phyloP scores from a whole-genome alignment of 768 basidiomycete species.

The Daedaleopsis sinensis region DNA sequence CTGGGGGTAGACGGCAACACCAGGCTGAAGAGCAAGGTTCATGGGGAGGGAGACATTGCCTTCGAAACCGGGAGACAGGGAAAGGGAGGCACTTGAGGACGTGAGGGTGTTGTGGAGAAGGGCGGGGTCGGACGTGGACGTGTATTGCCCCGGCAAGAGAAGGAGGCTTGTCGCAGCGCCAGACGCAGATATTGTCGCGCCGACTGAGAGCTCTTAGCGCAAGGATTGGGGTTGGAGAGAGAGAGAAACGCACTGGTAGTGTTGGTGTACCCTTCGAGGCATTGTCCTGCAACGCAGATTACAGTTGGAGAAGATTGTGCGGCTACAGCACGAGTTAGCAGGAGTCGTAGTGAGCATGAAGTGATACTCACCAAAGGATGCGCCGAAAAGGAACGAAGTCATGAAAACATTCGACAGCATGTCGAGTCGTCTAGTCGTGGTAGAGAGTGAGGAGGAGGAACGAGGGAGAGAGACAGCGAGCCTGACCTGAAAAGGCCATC shows the following conservation, averaged over 20 bases:
- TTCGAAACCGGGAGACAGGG: conserved; percentile 68
- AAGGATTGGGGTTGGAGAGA: too few relatives aligned
- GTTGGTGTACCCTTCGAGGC: too few relatives aligned
- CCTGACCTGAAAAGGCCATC: too few relatives aligned
- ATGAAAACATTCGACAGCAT: conserved; percentile 46
- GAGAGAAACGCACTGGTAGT: too few relatives aligned
- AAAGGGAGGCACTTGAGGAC: conserved; percentile 60
- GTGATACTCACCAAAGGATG: conserved; percentile 40
- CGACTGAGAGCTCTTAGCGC: too few relatives aligned
- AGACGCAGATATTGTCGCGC: conserved; percentile 61
- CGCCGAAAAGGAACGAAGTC: conserved; percentile 39
- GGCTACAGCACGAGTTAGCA: conserved; percentile 15
- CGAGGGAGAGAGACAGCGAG: too few relatives aligned
- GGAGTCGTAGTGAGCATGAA: too few relatives aligned
- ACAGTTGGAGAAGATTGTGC: conserved; percentile 60
- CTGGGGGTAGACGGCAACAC: conserved; percentile 65
- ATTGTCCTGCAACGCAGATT: too few relatives aligned
- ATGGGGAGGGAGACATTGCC: conserved; percentile 64
- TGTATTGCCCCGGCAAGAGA: conserved; percentile 79
- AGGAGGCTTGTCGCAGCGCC: conserved; percentile 56
- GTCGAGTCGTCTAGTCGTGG: conserved; percentile 28
- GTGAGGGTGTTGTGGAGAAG: conserved; percentile 70
- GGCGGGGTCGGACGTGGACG: conserved; percentile 69
- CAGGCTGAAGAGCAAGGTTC: conserved; percentile 65
- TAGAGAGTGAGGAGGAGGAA: conserved; percentile 14